Percentiles rank a stretch among this genome's conserved stretches.
phyloP scores from a whole-genome alignment of 2,329 filamentous ascomycete genomes.

The Exophiala calicioides region DNA sequence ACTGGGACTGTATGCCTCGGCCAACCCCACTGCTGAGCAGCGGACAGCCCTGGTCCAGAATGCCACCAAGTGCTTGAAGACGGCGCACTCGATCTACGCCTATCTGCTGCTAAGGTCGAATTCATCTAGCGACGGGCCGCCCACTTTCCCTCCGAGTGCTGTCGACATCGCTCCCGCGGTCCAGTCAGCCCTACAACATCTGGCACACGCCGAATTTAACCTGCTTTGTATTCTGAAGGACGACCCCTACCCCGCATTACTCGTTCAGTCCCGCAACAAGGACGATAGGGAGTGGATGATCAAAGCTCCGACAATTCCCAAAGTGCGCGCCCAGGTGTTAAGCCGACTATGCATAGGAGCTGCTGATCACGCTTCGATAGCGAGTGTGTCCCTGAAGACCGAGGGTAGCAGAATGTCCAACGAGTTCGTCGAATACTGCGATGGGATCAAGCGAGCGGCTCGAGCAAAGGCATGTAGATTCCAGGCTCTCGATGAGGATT shows the following conservation, averaged over 20 bases:
- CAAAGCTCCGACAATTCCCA: constrained; percentile 80
- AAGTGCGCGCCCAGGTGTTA: constrained; percentile 84
- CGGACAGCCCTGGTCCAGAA: constrained; percentile 68
- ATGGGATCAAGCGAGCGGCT: constrained; percentile 72
- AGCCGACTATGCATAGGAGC: constrained; percentile 84
- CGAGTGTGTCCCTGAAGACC: constrained; percentile 54
- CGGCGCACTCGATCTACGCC: constrained; percentile 75
- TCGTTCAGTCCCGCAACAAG: constrained; percentile 78
- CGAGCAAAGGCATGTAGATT: constrained; percentile 87
- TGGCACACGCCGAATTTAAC: constrained; percentile 84
- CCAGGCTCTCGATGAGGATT: constrained; percentile 84
- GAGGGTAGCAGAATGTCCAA: constrained; percentile 60
- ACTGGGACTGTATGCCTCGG: constrained; percentile 69
- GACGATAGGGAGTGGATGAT: constrained; percentile 97
- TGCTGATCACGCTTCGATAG: constrained; percentile 80
- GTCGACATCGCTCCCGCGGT: constrained; percentile 50
- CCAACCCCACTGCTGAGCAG: constrained; percentile 63
- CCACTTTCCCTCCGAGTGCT: constrained; percentile 26
- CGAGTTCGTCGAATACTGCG: constrained; percentile 69
- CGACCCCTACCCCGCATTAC: constrained; percentile 82
- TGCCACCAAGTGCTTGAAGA: constrained; percentile 75
- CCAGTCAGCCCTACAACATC: constrained; percentile 47
- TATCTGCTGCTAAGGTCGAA: constrained; percentile 55
- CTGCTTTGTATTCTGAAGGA: constrained; percentile 89
- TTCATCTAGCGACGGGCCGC: constrained; percentile 51